Percentiles rank a stretch among this genome's conserved stretches.
These are phyloP conservation scores for Xylaria sp. DNA, from an alignment of 2,329 filamentous ascomycete genomes.

Conservation along the genomic window DNA sequence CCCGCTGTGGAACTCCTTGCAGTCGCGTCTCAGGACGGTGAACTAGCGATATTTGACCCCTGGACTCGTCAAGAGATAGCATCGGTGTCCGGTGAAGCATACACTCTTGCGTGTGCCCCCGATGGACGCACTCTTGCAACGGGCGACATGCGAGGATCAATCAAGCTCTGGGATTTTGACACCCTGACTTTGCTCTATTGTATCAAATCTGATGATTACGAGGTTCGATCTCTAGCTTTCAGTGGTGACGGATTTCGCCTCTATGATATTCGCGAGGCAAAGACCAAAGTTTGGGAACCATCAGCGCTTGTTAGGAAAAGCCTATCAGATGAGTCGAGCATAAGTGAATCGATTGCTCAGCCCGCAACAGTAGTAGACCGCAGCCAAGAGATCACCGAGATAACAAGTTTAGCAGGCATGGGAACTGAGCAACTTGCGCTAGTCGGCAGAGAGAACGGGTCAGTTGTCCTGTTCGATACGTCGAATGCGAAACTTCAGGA, in stretches of 20 bases:
- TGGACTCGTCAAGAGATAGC: constrained; percentile 19
- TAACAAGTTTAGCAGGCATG: constrained; percentile 15
- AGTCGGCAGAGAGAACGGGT: constrained; percentile 10
- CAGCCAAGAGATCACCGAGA: constrained; percentile 8
- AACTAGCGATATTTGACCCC: constrained; percentile 21
- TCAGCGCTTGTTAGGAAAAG: constrained; percentile 17
- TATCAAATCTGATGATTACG: constrained; percentile 25
- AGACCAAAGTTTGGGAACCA: constrained; percentile 29
- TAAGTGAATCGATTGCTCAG: constrained; percentile 20
- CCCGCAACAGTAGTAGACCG: constrained; percentile 17
- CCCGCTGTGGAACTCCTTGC: constrained; percentile 29
- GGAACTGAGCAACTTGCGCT: constrained; percentile 3
- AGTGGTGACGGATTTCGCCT: constrained; percentile 18
- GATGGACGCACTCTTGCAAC: constrained; percentile 26
- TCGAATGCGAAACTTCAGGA: constrained; percentile 5
- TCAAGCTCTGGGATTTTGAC: constrained; percentile 30
- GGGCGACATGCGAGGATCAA: constrained; percentile 17
- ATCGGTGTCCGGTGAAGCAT: constrained; percentile 25
- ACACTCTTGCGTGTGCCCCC: constrained; percentile 17
- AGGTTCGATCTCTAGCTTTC: constrained; percentile 24
- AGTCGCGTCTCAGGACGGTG: constrained; percentile 21
- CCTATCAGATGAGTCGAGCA: constrained; percentile 24
- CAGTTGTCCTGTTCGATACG: constrained; percentile 18
- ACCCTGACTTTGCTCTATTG: constrained; percentile 20
- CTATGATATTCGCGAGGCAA: constrained; percentile 20